phyloP scores from a whole-genome alignment of 352 stramenopile genomes.

The Pythium rishiriense region DNA sequence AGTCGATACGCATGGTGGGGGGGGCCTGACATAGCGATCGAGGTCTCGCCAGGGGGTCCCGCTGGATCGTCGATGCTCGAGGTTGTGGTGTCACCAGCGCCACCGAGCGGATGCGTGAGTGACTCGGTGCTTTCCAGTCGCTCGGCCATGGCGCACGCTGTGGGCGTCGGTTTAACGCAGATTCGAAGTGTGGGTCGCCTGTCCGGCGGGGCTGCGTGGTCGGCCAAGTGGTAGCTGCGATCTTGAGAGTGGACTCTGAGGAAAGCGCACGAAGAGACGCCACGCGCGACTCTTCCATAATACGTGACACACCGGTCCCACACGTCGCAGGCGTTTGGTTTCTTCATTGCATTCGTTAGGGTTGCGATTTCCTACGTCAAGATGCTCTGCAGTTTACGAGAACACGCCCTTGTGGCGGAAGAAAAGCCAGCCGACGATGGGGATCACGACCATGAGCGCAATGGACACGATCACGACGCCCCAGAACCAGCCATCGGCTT shows the following conservation, averaged over 20 bases:
- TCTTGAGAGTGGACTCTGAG: not conserved
- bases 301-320: conserved; percentile 33
- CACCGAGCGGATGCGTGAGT: conserved; percentile 53
- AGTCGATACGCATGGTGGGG: conserved; percentile 13
- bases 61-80: not conserved
- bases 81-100: not conserved
- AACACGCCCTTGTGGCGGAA: conserved; percentile 63
- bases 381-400: not conserved
- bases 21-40: no score
- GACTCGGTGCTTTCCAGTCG: conserved; percentile 38
- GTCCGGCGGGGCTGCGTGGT: not conserved
- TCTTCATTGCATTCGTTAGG: not conserved
- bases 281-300: conserved; percentile 65
- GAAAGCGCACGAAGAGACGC: not conserved
- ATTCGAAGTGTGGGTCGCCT: no score
- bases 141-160: conserved; percentile 48
- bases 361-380: no score
- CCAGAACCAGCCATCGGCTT: conserved; percentile 58
- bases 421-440: conserved; percentile 47
- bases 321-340: conserved; percentile 21
- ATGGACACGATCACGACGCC: conserved; percentile 46
- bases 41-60: no score
- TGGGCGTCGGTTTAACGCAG: not conserved
- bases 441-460: conserved; percentile 47
- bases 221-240: not conserved